A percentile compares a stretch with the other conserved stretches of the same genome.
Evolutionary conservation across 768 basidiomycete genomes (phyloP).

Genomic region (Hygrocybe punicea): DNA sequence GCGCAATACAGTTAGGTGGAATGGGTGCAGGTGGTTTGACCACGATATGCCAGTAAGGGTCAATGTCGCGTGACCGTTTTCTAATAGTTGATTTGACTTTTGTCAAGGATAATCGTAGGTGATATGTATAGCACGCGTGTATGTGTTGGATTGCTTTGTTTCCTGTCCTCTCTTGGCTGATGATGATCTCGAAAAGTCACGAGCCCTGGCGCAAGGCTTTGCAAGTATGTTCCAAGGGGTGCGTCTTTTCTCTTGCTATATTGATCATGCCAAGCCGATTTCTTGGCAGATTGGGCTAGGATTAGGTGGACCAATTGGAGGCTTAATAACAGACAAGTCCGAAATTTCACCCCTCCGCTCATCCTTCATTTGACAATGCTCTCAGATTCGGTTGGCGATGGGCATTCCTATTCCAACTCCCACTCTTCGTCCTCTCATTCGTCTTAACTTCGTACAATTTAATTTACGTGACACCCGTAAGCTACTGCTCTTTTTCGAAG

Average conservation of each 20-base stretch:
- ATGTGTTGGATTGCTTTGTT: constrained; percentile 19
- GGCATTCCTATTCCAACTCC: constrained; percentile 75
- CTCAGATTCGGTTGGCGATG: constrained; percentile 74
- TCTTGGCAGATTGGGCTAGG: constrained; percentile 63
- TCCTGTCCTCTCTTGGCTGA: neutral
- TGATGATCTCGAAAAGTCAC: constrained; percentile 40
- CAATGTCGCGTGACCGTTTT: neutral
- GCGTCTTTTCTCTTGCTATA: constrained; percentile 24
- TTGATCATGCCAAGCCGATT: neutral
- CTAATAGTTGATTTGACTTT: neutral
- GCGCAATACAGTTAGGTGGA: constrained; percentile 53
- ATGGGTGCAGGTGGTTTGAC: constrained; percentile 76
- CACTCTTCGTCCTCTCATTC: constrained; percentile 62
- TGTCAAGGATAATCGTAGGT: constrained; percentile 62
- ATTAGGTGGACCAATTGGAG: constrained; percentile 76
- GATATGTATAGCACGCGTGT: constrained; percentile 80
- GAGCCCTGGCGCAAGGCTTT: constrained; percentile 71
- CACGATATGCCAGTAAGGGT: constrained; percentile 64
- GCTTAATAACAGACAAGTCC: constrained; percentile 65
- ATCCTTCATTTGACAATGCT: neutral
- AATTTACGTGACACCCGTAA: constrained; percentile 64
- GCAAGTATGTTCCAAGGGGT: constrained; percentile 71
- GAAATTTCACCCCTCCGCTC: constrained; percentile 5
- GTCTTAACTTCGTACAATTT: constrained; percentile 54
- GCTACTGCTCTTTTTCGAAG: constrained; percentile 17